A percentile compares a stretch with the other conserved stretches of the same genome.
Evolutionary conservation across 176 grass and related monocot species (phyloP).

Genomic region (Oryza meridionalis): DNA sequence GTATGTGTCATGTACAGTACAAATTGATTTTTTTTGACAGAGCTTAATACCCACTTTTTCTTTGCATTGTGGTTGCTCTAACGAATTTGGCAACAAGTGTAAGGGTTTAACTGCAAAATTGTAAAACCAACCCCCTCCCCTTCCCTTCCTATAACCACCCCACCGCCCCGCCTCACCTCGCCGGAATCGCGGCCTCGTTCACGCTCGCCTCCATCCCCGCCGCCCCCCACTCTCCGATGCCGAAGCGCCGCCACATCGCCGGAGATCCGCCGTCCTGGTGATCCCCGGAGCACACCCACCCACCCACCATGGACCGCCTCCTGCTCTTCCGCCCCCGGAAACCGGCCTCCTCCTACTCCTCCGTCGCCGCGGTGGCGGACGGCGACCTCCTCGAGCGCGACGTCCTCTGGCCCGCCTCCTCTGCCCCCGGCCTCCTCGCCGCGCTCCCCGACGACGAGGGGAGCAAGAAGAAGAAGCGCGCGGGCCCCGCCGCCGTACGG

Average conservation of each 20-base stretch:
- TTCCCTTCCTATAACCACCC: conserved; percentile 18
- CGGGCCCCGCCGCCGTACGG: conserved; percentile 17
- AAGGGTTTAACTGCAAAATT: conserved; percentile 29
- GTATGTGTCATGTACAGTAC: no score
- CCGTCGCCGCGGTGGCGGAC: conserved; percentile 15
- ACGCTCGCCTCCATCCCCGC: background rate
- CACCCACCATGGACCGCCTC: conserved; percentile 41
- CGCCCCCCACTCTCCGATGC: conserved; percentile 32
- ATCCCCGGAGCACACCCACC: conserved; percentile 6
- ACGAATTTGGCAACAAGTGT: fast-evolving
- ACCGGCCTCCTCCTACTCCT: conserved; percentile 13
- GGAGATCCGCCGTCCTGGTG: conserved; percentile 53
- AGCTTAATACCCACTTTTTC: no score
- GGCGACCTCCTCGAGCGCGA: conserved; percentile 57
- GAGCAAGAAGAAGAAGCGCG: conserved; percentile 54
- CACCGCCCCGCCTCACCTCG: conserved; percentile 27
- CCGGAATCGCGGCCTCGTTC: conserved; percentile 38
- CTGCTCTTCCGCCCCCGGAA: conserved; percentile 45
- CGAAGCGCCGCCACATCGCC: conserved; percentile 37
- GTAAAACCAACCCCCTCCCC: background rate
- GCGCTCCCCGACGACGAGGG: conserved; percentile 47
- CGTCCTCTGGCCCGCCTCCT: conserved; percentile 44
- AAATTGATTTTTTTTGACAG: no score
- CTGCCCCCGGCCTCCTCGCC: conserved; percentile 14
- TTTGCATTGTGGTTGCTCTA: no score